These are phyloP conservation scores for Kodamaea fungicola DNA, from an alignment of 1,139 yeast genomes.

Conservation along the genomic window DNA sequence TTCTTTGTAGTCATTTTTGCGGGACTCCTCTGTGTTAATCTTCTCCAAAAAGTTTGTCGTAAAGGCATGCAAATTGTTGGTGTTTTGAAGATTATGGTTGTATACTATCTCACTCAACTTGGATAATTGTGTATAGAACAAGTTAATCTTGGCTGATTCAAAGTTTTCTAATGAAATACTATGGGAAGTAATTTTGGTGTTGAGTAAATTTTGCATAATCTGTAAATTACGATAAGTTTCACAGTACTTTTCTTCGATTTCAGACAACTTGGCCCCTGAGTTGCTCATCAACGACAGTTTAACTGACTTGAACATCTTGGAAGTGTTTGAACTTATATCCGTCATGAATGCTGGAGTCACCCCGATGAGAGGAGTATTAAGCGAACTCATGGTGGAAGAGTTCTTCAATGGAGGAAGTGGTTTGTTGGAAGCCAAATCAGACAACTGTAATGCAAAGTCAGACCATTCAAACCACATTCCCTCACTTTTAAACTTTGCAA, in stretches of 20 bases:
- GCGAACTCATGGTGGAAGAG: neutral
- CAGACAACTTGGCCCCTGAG: slow-evolving; percentile 26
- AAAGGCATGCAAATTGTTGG: slow-evolving; percentile 26
- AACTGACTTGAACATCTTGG: slow-evolving; percentile 17
- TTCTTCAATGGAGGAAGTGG: slow-evolving; percentile 16
- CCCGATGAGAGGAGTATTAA: slow-evolving; percentile 5
- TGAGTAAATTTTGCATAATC: slow-evolving; percentile 29
- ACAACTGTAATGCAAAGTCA: slow-evolving; percentile 26
- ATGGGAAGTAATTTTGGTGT: slow-evolving; percentile 22
- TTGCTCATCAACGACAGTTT: slow-evolving; percentile 30
- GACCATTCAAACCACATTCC: slow-evolving; percentile 51
- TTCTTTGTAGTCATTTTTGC: slow-evolving; percentile 25
- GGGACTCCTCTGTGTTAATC: slow-evolving; percentile 26
- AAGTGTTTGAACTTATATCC: slow-evolving; percentile 7
- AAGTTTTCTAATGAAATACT: slow-evolving; percentile 31
- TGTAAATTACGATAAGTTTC: slow-evolving; percentile 33
- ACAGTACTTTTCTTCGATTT: slow-evolving; percentile 30
- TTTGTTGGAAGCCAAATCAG: slow-evolving; percentile 10
- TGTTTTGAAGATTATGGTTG: slow-evolving; percentile 25
- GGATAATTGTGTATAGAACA: slow-evolving; percentile 34
- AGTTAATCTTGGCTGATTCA: slow-evolving; percentile 34
- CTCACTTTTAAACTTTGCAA: slow-evolving; percentile 39
- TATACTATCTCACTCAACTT: slow-evolving; percentile 35
- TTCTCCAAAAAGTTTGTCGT: slow-evolving; percentile 23
- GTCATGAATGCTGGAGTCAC: slow-evolving; percentile 9